Evolutionary conservation across 305 asterid species (phyloP).

Genomic region (Caryopteris hybrid): DNA sequence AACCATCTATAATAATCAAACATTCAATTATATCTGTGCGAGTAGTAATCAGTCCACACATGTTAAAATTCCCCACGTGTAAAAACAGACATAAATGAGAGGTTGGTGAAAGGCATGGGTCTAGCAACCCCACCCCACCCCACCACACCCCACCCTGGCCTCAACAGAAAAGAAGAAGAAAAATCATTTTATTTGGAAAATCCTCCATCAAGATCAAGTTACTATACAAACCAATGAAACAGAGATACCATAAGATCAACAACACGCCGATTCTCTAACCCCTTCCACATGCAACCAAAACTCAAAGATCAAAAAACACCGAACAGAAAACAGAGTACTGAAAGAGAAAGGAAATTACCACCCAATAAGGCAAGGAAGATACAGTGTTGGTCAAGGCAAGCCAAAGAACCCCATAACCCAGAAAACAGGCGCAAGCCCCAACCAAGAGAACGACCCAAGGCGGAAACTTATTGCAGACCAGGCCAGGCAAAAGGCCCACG

Average conservation of each 20-base stretch:
- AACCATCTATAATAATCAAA: too few relatives aligned
- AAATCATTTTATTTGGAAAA: not conserved
- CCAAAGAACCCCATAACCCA: constrained; percentile 75
- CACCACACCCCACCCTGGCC: too few relatives aligned
- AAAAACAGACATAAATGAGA: not conserved
- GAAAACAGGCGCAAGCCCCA: constrained; percentile 48
- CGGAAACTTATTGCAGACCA: constrained; percentile 46
- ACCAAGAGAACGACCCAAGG: constrained; percentile 61
- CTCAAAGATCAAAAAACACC: not conserved
- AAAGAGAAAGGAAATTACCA: constrained; percentile 31
- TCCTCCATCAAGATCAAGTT: not conserved
- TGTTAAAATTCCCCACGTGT: not conserved
- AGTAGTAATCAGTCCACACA: too few relatives aligned
- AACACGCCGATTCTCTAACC: not conserved
- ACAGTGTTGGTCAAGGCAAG: constrained; percentile 42
- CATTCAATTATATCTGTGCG: too few relatives aligned
- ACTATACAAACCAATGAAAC: not conserved
- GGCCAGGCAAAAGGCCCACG: constrained; percentile 57
- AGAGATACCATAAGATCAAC: not conserved
- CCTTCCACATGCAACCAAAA: constrained; percentile 8
- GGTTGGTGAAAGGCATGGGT: not conserved
- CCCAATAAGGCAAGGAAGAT: constrained; percentile 47
- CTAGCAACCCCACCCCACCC: too few relatives aligned
- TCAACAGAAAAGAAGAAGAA: too few relatives aligned
- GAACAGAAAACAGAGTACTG: not conserved